phyloP scores from a whole-genome alignment of 257 asterid species.

The Nicotiana attenuata region DNA sequence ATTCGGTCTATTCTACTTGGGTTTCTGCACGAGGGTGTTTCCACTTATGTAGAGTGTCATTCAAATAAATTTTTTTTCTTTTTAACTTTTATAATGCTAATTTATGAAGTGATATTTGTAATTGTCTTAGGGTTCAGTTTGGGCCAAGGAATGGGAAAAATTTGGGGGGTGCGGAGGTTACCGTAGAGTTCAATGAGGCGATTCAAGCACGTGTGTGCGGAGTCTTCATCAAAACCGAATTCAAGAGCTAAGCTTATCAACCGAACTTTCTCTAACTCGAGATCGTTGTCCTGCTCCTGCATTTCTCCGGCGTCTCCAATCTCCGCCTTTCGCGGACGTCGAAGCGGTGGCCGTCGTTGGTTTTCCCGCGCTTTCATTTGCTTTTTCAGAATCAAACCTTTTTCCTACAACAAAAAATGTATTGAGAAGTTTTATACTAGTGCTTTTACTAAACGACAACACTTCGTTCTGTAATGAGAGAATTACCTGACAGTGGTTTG shows the following conservation, averaged over 20 bases:
- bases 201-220: conserved; percentile 59
- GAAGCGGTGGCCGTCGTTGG: conserved; percentile 1
- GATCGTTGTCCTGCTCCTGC: conserved; percentile 44
- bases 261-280: conserved; percentile 70
- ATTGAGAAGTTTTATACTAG: not conserved
- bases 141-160: not conserved
- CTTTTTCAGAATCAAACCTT: not conserved
- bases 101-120: not conserved
- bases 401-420: not conserved
- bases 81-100: not conserved
- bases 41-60: no score
- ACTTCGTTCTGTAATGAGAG: not conserved
- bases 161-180: conserved; percentile 16
- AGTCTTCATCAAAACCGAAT: conserved; percentile 69
- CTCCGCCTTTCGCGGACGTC: conserved; percentile 1
- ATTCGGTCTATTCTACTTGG: no score
- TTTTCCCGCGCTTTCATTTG: conserved; percentile 63
- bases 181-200: conserved; percentile 77
- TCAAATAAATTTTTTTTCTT: no score
- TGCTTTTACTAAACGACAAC: not conserved
- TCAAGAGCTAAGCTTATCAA: conserved; percentile 80
- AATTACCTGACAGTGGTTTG: not conserved
- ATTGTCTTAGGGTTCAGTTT: not conserved
- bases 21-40: no score
- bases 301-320: conserved; percentile 24